phyloP scores from a whole-genome alignment of 768 basidiomycete genomes.

The Lactarius tabidus region DNA sequence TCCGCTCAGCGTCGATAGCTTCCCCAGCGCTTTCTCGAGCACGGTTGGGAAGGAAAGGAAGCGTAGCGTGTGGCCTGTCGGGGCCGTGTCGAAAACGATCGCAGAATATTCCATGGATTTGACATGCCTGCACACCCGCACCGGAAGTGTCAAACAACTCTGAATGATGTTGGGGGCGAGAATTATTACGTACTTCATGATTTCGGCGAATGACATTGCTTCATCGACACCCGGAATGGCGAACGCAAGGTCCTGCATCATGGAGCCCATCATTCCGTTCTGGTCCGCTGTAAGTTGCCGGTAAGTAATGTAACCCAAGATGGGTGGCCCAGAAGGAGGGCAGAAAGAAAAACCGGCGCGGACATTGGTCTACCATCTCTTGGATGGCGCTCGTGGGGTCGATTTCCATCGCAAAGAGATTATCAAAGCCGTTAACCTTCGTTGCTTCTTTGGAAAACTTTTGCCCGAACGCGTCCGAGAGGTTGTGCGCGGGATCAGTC shows the following conservation, averaged over 20 bases:
- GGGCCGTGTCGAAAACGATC: constrained; percentile 98
- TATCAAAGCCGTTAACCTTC: constrained; percentile 95
- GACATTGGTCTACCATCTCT: constrained; percentile 98
- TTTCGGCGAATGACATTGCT: constrained; percentile 99
- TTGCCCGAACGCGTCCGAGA: constrained; percentile 97
- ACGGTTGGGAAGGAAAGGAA: constrained; percentile 99
- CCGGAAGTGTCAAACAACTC: background rate
- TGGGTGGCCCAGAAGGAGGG: background rate
- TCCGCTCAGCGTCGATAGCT: constrained; percentile 89
- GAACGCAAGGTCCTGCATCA: constrained; percentile 99
- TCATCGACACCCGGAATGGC: constrained; percentile 99
- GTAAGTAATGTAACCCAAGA: background rate
- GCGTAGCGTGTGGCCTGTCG: constrained; percentile 96
- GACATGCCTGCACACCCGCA: constrained; percentile 66
- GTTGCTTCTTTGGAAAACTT: constrained; percentile 99
- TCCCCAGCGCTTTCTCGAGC: constrained; percentile 94
- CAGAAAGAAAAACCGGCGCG: constrained; percentile 27
- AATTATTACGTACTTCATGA: constrained; percentile 82
- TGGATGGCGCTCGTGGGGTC: constrained; percentile 97
- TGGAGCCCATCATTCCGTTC: constrained; percentile 94
- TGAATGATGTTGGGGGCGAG: background rate
- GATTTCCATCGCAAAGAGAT: constrained; percentile 98
- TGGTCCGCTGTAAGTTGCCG: constrained; percentile 59
- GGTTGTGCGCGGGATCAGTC: constrained; percentile 99
- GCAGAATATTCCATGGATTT: constrained; percentile 99